Conservation (phyloP, 345 rosid species). For the Clausena lansium region DNA sequence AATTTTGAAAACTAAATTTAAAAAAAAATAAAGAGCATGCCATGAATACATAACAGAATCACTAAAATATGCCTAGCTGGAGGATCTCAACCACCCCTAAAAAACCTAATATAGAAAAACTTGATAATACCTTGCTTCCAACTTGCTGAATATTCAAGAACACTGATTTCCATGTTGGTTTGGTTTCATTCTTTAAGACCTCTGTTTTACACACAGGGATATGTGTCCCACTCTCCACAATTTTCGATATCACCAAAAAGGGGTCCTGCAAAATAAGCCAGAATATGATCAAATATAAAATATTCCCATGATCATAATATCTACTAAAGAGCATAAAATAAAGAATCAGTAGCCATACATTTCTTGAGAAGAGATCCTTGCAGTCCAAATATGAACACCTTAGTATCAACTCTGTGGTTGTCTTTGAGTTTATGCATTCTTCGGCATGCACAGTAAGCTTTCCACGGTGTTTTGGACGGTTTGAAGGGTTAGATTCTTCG, state of each 20-base stretch:
- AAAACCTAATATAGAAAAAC: neutral
- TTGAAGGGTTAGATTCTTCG: constrained; percentile 33
- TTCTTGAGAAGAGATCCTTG: constrained; percentile 75
- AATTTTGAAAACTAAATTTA: neutral
- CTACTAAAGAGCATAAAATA: constrained; percentile 14
- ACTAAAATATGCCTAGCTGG: neutral
- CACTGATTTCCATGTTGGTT: constrained; percentile 76
- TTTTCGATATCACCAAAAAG: constrained; percentile 82
- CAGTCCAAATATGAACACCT: constrained; percentile 81
- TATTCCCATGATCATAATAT: neutral
- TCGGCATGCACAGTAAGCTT: constrained; percentile 79
- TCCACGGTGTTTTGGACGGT: constrained; percentile 40
- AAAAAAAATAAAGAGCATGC: neutral
- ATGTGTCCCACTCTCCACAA: constrained; percentile 51
- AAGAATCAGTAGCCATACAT: constrained; percentile 47
- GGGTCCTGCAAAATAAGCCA: constrained; percentile 61
- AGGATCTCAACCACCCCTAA: neutral
- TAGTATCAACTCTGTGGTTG: constrained; percentile 61
- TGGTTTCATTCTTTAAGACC: constrained; percentile 70
- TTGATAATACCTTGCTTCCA: constrained; percentile 72
- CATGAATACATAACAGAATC: neutral
- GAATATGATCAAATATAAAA: constrained; percentile 16
- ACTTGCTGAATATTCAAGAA: constrained; percentile 79
- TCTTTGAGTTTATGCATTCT: constrained; percentile 77
- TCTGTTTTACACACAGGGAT: constrained; percentile 90